Base-by-base conservation (phyloP, 2,329 filamentous ascomycete genomes). In the Colletotrichum neosansevieriae region DNA sequence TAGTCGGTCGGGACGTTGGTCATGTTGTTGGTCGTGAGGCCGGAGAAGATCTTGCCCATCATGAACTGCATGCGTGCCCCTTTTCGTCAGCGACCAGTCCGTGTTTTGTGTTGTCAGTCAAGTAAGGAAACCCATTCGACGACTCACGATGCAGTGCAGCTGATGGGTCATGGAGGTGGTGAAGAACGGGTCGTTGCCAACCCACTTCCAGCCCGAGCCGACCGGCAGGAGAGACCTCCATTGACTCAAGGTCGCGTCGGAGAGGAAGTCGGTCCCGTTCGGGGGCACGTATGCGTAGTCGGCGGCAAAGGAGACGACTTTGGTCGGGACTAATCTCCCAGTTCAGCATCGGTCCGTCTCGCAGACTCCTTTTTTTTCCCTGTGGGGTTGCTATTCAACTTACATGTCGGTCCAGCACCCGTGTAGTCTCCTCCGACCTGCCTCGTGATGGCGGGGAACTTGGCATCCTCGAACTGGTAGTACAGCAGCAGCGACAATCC, bases 171-270 rank as follows among this genome's bases (percentile, higher is more conserved):
- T 77, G 3, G 80, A 78, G 2, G 79, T 81, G 2, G 79, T 81
- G 64, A 79, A 81, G 47, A 80, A 80, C 1, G 77, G 79, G 69
- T 76, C 76, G 24, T 78, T 74, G 54, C 72, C 74, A 11, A 76
- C 75, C 59, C 57, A 54, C 38, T 69, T 69, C 66, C 79, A 81
- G 1, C 79, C 79, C 58, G 79, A 78, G n/a, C 78, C 78, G 42
- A 73, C 75, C 5, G 81, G 81, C 77, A 83, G 76, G 10, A 83
- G 58, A 6, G 77, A 76, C 58, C 79, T 81, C 81, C 81, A 82
- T 50, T 73, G 75, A 5, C 72, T 74, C 34, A 81, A 69, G 0
- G 79, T 76, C 38, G 79, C 70, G n/a, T 80, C 72, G 24, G 73
- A 75, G 54, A 80, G 80, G 69, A 81, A 82, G n/a, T 79, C 78